Percentiles rank a stretch among this genome's conserved stretches.
phyloP scores from a whole-genome alignment of 257 asterid species.

The Oldenlandia corymbosa region DNA sequence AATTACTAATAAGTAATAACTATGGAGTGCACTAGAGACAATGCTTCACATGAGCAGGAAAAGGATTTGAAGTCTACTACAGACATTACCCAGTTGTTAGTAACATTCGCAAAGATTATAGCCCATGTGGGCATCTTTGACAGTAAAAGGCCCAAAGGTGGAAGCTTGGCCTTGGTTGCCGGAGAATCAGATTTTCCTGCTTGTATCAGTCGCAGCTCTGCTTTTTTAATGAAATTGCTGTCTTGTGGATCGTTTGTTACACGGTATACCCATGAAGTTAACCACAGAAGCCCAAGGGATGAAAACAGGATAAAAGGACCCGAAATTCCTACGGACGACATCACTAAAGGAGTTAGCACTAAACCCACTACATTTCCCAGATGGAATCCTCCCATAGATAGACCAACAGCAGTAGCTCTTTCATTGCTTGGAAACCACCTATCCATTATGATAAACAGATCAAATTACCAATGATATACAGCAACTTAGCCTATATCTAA shows the following conservation, averaged over 20 bases:
- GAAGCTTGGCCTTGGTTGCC: slow-evolving; percentile 45
- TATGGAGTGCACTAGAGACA: background rate
- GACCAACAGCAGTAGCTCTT: slow-evolving; percentile 90
- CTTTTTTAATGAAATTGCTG: slow-evolving; percentile 44
- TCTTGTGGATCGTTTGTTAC: slow-evolving; percentile 73
- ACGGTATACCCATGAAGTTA: slow-evolving; percentile 46
- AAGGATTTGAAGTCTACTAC: background rate
- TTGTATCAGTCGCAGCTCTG: slow-evolving; percentile 67
- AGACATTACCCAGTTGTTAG: slow-evolving; percentile 76
- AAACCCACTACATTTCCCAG: slow-evolving; percentile 88
- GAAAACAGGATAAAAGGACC: slow-evolving; percentile 88
- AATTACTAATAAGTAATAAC: background rate
- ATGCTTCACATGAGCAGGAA: background rate
- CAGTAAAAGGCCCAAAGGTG: slow-evolving; percentile 53
- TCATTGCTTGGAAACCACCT: slow-evolving; percentile 93
- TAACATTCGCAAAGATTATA: slow-evolving; percentile 71
- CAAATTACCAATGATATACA: too few species aligned
- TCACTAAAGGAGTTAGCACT: slow-evolving; percentile 61
- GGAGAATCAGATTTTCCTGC: slow-evolving; percentile 70
- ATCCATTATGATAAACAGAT: background rate
- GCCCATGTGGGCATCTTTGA: slow-evolving; percentile 94
- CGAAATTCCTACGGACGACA: slow-evolving; percentile 63
- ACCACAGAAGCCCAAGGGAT: slow-evolving; percentile 81
- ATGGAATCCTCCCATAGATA: slow-evolving; percentile 98
- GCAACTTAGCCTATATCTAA: too few species aligned